A percentile compares a stretch with the other conserved stretches of the same genome.
phyloP scores from a whole-genome alignment of 2,329 filamentous ascomycete genomes.

The Fusarium subglutinans region DNA sequence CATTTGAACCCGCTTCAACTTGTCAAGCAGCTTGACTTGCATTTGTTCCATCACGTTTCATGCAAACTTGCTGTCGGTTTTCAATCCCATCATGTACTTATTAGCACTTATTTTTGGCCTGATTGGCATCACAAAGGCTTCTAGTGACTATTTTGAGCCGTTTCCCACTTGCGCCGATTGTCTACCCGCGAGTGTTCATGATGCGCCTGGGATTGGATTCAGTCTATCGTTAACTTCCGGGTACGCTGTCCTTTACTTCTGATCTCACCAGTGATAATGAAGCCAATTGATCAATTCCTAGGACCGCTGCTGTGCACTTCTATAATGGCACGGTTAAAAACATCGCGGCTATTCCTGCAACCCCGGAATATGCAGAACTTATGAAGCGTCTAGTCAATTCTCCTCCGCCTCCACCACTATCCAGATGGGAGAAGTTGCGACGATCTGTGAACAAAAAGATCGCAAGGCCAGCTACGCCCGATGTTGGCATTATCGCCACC shows the following conservation, averaged over 20 bases:
- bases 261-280: background rate
- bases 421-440: background rate
- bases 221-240: background rate
- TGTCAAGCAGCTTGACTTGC: background rate
- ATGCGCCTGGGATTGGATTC: background rate
- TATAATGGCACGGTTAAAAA: background rate
- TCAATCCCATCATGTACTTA: background rate
- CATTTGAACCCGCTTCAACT: background rate
- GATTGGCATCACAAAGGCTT: background rate
- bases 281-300: accelerated
- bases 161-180: background rate
- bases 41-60: accelerated
- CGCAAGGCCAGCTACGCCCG: background rate
- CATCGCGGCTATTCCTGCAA: background rate
- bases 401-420: background rate
- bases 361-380: background rate
- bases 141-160: background rate
- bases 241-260: background rate
- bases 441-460: conserved; percentile 16
- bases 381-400: background rate
- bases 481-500: background rate
- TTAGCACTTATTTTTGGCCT: background rate
- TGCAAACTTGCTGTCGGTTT: background rate
- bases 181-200: background rate
- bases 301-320: background rate